Evolutionary conservation across 768 basidiomycete genomes (phyloP).

Genomic region (Phlegmacium glaucopus): DNA sequence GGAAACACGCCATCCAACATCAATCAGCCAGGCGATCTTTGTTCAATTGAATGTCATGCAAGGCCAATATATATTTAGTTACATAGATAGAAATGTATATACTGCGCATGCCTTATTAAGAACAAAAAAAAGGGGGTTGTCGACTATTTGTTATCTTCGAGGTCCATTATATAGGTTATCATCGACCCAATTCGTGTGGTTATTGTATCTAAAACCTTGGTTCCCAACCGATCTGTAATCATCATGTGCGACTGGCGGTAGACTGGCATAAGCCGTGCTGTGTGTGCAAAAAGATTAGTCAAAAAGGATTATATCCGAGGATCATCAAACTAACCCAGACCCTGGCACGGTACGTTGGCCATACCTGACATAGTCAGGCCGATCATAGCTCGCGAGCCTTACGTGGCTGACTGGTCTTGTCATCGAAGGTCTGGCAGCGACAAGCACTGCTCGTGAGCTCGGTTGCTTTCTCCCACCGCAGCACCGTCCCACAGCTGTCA

Average conservation of each 20-base stretch:
- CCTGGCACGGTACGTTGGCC: constrained; percentile 16
- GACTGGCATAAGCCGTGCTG: constrained; percentile 27
- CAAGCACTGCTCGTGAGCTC: constrained; percentile 13
- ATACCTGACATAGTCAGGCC: constrained; percentile 11
- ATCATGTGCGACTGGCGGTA: constrained; percentile 27
- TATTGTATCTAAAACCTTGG: constrained; percentile 21
- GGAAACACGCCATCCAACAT: too few species aligned
- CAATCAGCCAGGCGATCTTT: too few species aligned
- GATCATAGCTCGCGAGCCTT: constrained; percentile 23
- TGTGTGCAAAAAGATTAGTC: constrained; percentile 1
- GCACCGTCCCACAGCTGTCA: constrained; percentile 33
- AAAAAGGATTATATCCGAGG: constrained; percentile 16
- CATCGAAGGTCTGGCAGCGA: constrained; percentile 10
- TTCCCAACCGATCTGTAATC: constrained; percentile 22
- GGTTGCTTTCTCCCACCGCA: constrained; percentile 23
- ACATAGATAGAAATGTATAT: too few species aligned
- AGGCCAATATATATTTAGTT: too few species aligned
- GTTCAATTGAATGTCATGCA: too few species aligned
- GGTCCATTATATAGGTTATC: constrained; percentile 39
- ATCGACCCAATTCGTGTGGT: constrained; percentile 43
- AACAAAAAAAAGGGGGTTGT: neutral
- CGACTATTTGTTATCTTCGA: constrained; percentile 12
- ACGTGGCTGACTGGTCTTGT: constrained; percentile 17
- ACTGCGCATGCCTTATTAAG: too few species aligned
- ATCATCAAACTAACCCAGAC: constrained; percentile 22